Evolutionary conservation across 2,329 filamentous ascomycete genomes (phyloP).

Genomic region (Beauveria caledonica): DNA sequence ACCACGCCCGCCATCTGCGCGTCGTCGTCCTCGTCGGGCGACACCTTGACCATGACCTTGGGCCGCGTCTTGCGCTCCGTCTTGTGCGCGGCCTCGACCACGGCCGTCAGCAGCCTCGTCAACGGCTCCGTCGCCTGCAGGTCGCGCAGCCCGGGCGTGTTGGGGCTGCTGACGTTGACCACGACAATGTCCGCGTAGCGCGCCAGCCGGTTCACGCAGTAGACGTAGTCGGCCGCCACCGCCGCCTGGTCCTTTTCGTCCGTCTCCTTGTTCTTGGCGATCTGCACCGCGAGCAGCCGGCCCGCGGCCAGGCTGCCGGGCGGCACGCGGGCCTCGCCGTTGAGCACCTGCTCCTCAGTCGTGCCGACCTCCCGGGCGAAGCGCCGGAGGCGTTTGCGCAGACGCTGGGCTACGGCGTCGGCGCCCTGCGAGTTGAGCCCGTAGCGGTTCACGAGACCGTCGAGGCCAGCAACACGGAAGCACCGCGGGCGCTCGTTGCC

Average conservation of each 20-base stretch:
- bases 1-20: slow-evolving; percentile 83
- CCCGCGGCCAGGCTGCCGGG: slow-evolving; percentile 73
- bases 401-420: slow-evolving; percentile 70
- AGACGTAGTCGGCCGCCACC: slow-evolving; percentile 75
- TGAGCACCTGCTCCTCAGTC: slow-evolving; percentile 63
- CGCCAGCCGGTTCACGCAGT: slow-evolving; percentile 74
- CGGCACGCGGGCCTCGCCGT: slow-evolving; percentile 69
- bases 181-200: slow-evolving; percentile 93
- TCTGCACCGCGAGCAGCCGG: slow-evolving; percentile 77
- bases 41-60: slow-evolving; percentile 93
- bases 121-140: slow-evolving; percentile 80
- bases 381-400: slow-evolving; percentile 68
- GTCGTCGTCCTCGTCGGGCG: slow-evolving; percentile 84
- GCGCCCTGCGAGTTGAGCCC: slow-evolving; percentile 89
- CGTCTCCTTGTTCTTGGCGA: slow-evolving; percentile 95
- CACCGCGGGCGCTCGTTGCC: slow-evolving; percentile 85
- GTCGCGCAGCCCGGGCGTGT: slow-evolving; percentile 83
- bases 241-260: slow-evolving; percentile 77
- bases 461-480: slow-evolving; percentile 74
- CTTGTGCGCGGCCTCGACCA: slow-evolving; percentile 67
- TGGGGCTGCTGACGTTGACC: slow-evolving; percentile 94
- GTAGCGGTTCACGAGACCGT: slow-evolving; percentile 91
- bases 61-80: slow-evolving; percentile 60
- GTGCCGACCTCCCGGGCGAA: slow-evolving; percentile 67
- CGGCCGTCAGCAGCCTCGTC: slow-evolving; percentile 69